Percentiles rank a stretch among this genome's conserved stretches.
phyloP scores from a whole-genome alignment of 257 asterid species.

The Nemophila menziesii region DNA sequence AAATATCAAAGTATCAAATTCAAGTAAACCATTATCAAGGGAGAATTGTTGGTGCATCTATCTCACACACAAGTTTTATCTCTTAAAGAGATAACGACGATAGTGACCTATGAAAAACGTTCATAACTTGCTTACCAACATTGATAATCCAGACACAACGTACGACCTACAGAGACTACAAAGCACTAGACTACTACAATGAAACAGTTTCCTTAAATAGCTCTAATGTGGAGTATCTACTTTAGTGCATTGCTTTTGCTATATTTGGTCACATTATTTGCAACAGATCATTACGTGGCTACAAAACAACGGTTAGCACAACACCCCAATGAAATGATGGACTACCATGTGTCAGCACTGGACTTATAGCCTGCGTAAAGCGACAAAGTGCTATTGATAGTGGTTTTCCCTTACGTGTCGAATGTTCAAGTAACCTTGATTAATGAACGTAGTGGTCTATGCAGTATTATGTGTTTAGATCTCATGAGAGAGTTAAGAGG shows the following conservation, averaged over 20 bases:
- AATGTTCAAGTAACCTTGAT: slow-evolving; percentile 3
- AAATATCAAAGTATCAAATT: too few relatives aligned
- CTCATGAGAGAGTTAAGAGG: slow-evolving; percentile 9
- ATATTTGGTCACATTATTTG: not conserved
- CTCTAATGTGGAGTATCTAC: not conserved
- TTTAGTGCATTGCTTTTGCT: not conserved
- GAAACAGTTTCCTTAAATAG: slow-evolving; percentile 4
- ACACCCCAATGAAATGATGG: not conserved
- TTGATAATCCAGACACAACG: not conserved
- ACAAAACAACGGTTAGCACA: not conserved
- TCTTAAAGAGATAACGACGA: not conserved
- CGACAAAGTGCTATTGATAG: not conserved
- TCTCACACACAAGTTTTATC: too few relatives aligned
- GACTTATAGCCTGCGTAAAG: not conserved
- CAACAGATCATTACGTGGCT: slow-evolving; percentile 2
- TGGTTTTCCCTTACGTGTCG: slow-evolving; percentile 15
- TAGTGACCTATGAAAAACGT: not conserved
- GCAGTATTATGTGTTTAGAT: slow-evolving; percentile 5
- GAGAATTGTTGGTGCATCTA: too few relatives aligned
- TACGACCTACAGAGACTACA: not conserved
- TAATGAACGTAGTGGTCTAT: not conserved
- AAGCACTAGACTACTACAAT: not conserved
- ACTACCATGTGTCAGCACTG: not conserved
- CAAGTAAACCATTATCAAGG: too few relatives aligned
- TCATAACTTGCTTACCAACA: slow-evolving; percentile 5